Base-by-base conservation (phyloP, 495 filamentous ascomycete genomes). In the Podospora anserina region DNA sequence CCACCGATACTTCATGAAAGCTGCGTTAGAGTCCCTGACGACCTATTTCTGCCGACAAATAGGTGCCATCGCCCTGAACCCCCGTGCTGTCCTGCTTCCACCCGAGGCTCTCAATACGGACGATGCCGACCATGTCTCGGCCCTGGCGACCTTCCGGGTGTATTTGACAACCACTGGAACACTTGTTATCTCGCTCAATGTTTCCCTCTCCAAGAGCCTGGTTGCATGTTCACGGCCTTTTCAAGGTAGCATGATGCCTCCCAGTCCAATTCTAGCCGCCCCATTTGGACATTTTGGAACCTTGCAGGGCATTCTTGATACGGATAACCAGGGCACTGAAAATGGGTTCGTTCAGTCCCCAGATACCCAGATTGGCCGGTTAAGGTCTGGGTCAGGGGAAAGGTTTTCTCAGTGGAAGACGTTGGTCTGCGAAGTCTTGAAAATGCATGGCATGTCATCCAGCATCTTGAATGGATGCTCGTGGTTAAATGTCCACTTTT, bases 91-190 rank as follows among this genome's bases (percentile, higher is more conserved):
- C 9, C 66, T 84, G 57, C 75, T 85, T 16, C 75, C 79, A 20
- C 28, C 73, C 0, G 66, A 70, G 44, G 67, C 62, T 0, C 73
- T 71, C 19, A 68, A 71, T 20, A 23, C 68, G 6, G 68, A 73
- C 11, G 71, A 78, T 27, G 69, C 65, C 44, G 74, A 77, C 30
- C 68, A 68, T 18, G 74, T 77, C 2, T 74, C 75, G 7, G 77
- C 78, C 15, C 68, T 84, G n/a, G 82, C 78, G 26, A 83, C 79
- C 3, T 77, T 85, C 55, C 80, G 81, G 5, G 78, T 79, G 27
- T 84, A 85, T 53, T 68, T 85, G 57, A 84, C 82, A 1, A 83
- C 82, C 13, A 82, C 78, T 1, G 82, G 82, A 5, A 79, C 80
- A 26, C 74, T 85, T 13, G 72, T 83, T 59, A 80, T 84, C 60